Conservation (phyloP, 2,329 filamentous ascomycete species). For the Phialemoniopsis sp. region DNA sequence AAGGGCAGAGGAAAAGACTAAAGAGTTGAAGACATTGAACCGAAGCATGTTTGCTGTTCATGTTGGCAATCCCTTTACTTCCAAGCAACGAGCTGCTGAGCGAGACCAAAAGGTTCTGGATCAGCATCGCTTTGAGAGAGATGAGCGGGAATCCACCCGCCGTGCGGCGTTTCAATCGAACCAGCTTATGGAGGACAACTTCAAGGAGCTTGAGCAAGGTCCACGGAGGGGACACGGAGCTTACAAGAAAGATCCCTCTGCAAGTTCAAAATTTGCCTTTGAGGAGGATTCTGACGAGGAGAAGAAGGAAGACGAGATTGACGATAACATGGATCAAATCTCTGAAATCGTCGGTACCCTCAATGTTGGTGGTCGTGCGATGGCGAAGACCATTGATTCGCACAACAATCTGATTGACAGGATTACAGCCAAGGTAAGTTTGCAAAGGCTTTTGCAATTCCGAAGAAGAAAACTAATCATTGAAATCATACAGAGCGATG, state of each 20-base stretch:
- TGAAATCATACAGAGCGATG: constrained; percentile 61
- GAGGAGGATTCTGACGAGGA: no score
- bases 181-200: constrained; percentile 48
- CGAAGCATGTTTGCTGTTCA: constrained; percentile 87
- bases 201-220: constrained; percentile 33
- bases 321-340: no score
- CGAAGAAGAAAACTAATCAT: not conserved
- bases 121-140: constrained; percentile 62
- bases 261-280: constrained; percentile 69
- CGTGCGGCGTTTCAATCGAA: constrained; percentile 46
- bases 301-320: constrained; percentile 72
- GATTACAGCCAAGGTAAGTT: constrained; percentile 70
- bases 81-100: constrained; percentile 57
- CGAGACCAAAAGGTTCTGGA: constrained; percentile 67
- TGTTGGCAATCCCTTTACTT: constrained; percentile 74
- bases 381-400: no score
- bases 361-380: no score
- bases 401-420: no score
- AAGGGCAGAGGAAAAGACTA: constrained; percentile 73
- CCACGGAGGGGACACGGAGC: no score
- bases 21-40: constrained; percentile 81
- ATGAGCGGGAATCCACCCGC: constrained; percentile 60
- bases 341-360: no score
- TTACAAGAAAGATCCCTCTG: constrained; percentile 28
- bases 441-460: not conserved